Conservation (phyloP, 768 basidiomycete genomes). For the Phaeolepiota aurea region DNA sequence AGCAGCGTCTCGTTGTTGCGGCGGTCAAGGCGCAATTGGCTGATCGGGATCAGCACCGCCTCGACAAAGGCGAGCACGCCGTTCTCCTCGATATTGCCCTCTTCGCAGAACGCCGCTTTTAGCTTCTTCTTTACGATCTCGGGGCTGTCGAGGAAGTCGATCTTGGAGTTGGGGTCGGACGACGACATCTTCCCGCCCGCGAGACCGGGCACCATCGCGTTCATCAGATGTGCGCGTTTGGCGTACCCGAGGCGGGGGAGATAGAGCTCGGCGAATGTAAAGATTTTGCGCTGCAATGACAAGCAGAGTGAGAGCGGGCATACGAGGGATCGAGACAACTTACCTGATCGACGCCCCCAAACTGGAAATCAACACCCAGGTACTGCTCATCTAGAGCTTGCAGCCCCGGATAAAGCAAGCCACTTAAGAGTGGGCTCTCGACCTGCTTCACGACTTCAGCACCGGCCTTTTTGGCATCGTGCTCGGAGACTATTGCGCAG, state of each 20-base stretch:
- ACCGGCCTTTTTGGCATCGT: constrained; percentile 97
- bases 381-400: constrained; percentile 98
- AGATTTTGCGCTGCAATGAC: constrained; percentile 79
- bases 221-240: constrained; percentile 98
- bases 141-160: constrained; percentile 90
- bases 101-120: constrained; percentile 89
- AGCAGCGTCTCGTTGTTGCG: constrained; percentile 39
- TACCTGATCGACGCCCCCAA: constrained; percentile 96
- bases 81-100: constrained; percentile 83
- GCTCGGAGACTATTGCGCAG: constrained; percentile 86
- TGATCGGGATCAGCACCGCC: constrained; percentile 85
- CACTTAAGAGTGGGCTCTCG: constrained; percentile 83
- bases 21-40: constrained; percentile 61
- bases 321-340: constrained; percentile 9
- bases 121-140: constrained; percentile 83
- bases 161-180: constrained; percentile 95
- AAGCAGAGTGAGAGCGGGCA: background rate
- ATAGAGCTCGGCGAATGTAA: constrained; percentile 95
- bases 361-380: constrained; percentile 93
- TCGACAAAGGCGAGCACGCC: constrained; percentile 80
- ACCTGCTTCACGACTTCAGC: constrained; percentile 99
- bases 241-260: constrained; percentile 88
- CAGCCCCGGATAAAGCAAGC: constrained; percentile 90
- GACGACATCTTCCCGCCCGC: constrained; percentile 97
- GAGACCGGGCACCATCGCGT: constrained; percentile 92